Evolutionary conservation across 176 grass and related monocot species (phyloP).

Genomic region (Hordeum marinum): DNA sequence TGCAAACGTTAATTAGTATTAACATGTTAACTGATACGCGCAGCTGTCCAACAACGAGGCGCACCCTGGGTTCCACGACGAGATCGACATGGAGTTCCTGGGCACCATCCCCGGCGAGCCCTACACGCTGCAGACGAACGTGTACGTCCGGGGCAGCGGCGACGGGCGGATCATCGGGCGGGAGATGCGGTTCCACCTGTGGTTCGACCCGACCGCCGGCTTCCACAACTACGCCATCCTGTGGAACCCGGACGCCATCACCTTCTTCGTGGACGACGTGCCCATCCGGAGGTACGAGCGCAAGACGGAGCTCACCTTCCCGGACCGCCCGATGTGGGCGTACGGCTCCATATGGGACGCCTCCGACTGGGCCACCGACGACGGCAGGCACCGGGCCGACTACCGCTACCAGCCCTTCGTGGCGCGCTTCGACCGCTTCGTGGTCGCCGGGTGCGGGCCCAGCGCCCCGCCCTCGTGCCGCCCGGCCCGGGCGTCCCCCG

Average conservation of each 20-base stretch:
- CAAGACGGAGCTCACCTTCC: constrained; percentile 11
- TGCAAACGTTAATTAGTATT: constrained; percentile 14
- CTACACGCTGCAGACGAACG: constrained; percentile 84
- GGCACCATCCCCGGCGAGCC: constrained; percentile 75
- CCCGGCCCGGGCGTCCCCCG: constrained; percentile 48
- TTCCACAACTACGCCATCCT: constrained; percentile 76
- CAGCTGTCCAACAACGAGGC: constrained; percentile 70
- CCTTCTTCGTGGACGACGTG: constrained; percentile 84
- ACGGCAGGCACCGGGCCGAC: constrained; percentile 52
- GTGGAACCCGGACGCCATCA: constrained; percentile 80
- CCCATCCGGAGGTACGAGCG: constrained; percentile 47
- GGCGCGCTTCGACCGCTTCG: constrained; percentile 24
- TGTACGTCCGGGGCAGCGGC: constrained; percentile 80
- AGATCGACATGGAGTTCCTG: constrained; percentile 81
- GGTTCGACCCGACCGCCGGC: constrained; percentile 69
- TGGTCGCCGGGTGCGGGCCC: constrained; percentile 47
- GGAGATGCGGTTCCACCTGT: constrained; percentile 86
- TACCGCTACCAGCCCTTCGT: constrained; percentile 76
- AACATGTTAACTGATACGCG: constrained; percentile 30
- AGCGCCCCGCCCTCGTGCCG: constrained; percentile 23
- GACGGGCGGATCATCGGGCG: constrained; percentile 74
- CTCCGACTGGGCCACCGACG: constrained; percentile 80
- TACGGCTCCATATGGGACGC: constrained; percentile 90
- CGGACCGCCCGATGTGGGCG: constrained; percentile 56
- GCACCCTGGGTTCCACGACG: constrained; percentile 70